Conservation (phyloP, 371 early-diverging fungal species). For the Synchytrium microbalum region DNA sequence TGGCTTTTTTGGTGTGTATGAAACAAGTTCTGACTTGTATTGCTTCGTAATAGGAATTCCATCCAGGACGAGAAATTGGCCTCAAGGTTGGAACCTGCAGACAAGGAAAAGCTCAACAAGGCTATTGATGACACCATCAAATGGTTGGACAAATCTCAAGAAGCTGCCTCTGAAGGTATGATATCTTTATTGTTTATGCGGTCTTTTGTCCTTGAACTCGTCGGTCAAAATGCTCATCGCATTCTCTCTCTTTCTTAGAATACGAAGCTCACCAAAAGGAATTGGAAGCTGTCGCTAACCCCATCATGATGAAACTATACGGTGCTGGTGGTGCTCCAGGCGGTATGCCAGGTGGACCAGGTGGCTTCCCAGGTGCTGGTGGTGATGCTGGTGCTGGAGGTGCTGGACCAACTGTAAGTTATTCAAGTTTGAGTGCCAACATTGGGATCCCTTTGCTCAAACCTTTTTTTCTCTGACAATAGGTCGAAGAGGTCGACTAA, state of each 20-base stretch:
- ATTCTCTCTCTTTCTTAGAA: too few species aligned
- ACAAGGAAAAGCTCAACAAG: slow-evolving; percentile 73
- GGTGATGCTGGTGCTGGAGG: slow-evolving; percentile 12
- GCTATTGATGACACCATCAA: slow-evolving; percentile 79
- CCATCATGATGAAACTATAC: slow-evolving; percentile 91
- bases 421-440: too few species aligned
- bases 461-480: too few species aligned
- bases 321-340: slow-evolving; percentile 58
- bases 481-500: too few species aligned
- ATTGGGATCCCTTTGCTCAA: too few species aligned
- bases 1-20: too few species aligned
- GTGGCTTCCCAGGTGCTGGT: slow-evolving; percentile 32
- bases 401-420: slow-evolving; percentile 69
- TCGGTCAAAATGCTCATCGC: too few species aligned
- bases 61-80: slow-evolving; percentile 79
- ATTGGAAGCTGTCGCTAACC: slow-evolving; percentile 89
- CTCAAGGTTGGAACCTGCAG: slow-evolving; percentile 68
- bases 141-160: slow-evolving; percentile 83
- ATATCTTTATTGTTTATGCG: too few species aligned
- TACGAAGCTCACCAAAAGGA: slow-evolving; percentile 90
- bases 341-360: slow-evolving; percentile 39
- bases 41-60: too few species aligned
- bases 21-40: too few species aligned
- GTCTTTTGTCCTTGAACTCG: too few species aligned
- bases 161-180: slow-evolving; percentile 89